Conservation (phyloP, 495 filamentous ascomycete genomes). For the Venustampulla echinocandica region DNA sequence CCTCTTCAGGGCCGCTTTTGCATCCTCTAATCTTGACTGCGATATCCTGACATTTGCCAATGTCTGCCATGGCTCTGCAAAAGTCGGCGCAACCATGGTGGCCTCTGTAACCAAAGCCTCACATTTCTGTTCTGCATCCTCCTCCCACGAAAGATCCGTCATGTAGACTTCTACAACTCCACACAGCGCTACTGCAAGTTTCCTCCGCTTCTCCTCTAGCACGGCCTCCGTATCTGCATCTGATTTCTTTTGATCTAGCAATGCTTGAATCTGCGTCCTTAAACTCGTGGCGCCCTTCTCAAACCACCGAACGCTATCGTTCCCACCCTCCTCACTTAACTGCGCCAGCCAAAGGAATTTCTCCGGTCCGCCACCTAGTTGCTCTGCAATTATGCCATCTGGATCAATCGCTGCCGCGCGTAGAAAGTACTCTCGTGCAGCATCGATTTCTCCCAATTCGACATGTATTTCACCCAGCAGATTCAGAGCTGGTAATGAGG, state of each 20-base stretch:
- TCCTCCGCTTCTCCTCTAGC: slow-evolving; percentile 60
- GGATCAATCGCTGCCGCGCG: slow-evolving; percentile 64
- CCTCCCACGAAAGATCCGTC: slow-evolving; percentile 92
- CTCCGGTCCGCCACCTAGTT: slow-evolving; percentile 62
- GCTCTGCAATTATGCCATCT: slow-evolving; percentile 48
- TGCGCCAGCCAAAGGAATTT: slow-evolving; percentile 97
- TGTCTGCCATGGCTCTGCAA: slow-evolving; percentile 81
- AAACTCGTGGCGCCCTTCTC: slow-evolving; percentile 69
- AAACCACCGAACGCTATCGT: slow-evolving; percentile 80
- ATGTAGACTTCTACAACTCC: slow-evolving; percentile 92
- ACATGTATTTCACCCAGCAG: slow-evolving; percentile 77
- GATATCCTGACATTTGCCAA: slow-evolving; percentile 89
- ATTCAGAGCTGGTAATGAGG: slow-evolving; percentile 57
- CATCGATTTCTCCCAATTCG: slow-evolving; percentile 70
- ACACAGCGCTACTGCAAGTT: slow-evolving; percentile 80
- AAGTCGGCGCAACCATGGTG: slow-evolving; percentile 61
- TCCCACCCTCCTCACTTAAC: slow-evolving; percentile 76
- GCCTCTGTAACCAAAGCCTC: slow-evolving; percentile 83
- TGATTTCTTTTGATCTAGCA: slow-evolving; percentile 32
- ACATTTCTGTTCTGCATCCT: slow-evolving; percentile 76
- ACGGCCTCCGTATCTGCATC: slow-evolving; percentile 31
- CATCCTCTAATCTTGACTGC: slow-evolving; percentile 68
- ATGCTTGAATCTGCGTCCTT: slow-evolving; percentile 51
- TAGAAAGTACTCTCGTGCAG: slow-evolving; percentile 59
- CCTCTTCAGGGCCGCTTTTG: slow-evolving; percentile 61